Conservation (phyloP, 2,329 filamentous ascomycete species). For the Aspergillus pseudoterreus region DNA sequence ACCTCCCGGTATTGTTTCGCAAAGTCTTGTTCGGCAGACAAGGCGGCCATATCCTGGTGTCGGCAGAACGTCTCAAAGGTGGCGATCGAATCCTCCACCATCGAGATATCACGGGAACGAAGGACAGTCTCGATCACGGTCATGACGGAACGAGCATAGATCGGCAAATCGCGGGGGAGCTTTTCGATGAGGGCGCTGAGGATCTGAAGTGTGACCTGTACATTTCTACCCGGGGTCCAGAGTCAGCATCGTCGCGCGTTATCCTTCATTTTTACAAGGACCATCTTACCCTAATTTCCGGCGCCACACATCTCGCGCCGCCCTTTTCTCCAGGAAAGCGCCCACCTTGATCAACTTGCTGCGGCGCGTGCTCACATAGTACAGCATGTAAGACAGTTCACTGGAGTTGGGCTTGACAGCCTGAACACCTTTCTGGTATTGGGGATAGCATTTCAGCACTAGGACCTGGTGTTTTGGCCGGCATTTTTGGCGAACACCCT, state of each 20-base stretch:
- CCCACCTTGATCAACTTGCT: slow-evolving; percentile 97
- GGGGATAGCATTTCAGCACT: slow-evolving; percentile 93
- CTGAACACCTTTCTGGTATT: slow-evolving; percentile 82
- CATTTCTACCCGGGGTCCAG: slow-evolving; percentile 58
- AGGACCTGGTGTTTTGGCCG: slow-evolving; percentile 96
- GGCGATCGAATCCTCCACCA: slow-evolving; percentile 84
- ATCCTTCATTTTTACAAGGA: not conserved
- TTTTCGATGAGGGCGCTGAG: slow-evolving; percentile 90
- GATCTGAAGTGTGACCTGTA: slow-evolving; percentile 92
- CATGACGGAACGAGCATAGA: slow-evolving; percentile 82
- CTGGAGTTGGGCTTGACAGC: slow-evolving; percentile 95
- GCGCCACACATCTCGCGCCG: slow-evolving; percentile 85
- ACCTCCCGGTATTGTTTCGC: slow-evolving; percentile 77
- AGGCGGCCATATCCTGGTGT: slow-evolving; percentile 78
- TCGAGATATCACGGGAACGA: slow-evolving; percentile 79
- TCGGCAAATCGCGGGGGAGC: slow-evolving; percentile 79
- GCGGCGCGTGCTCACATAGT: slow-evolving; percentile 90
- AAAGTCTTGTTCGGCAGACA: slow-evolving; percentile 83
- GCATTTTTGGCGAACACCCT: slow-evolving; percentile 57
- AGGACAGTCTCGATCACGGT: slow-evolving; percentile 80
- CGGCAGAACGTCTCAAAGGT: slow-evolving; percentile 87
- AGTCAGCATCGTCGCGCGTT: not conserved
- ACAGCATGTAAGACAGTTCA: slow-evolving; percentile 93
- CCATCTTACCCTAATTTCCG: slow-evolving; percentile 72
- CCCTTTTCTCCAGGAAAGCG: slow-evolving; percentile 90